phyloP scores from a whole-genome alignment of 768 basidiomycete species.

The Arthromyces matolae region DNA sequence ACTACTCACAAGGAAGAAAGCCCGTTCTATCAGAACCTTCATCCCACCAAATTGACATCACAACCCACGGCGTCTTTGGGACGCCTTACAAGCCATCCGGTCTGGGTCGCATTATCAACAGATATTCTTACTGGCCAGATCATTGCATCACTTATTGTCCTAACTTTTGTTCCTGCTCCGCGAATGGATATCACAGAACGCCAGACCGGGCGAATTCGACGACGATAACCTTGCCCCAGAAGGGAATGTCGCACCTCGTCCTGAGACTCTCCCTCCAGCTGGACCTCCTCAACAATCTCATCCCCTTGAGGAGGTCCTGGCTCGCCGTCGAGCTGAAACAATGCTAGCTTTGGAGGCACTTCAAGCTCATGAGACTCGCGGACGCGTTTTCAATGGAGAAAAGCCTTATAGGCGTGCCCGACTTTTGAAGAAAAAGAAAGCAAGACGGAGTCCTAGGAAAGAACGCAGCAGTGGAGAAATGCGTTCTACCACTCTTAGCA shows the following conservation, averaged over 20 bases:
- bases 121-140: constrained; percentile 93
- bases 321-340: constrained; percentile 29
- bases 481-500: constrained; percentile 22
- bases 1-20: constrained; percentile 19
- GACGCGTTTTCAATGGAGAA: constrained; percentile 19
- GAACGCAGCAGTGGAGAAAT: constrained; percentile 16
- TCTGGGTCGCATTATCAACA: constrained; percentile 63
- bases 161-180: constrained; percentile 88
- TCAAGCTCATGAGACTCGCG: constrained; percentile 18
- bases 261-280: constrained; percentile 15
- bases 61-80: constrained; percentile 34
- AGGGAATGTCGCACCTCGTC: constrained; percentile 24
- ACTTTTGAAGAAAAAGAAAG: constrained; percentile 18
- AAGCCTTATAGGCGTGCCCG: constrained; percentile 18
- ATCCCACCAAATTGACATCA: constrained; percentile 25
- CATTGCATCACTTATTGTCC: constrained; percentile 85
- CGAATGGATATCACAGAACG: constrained; percentile 95
- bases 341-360: constrained; percentile 29
- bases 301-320: constrained; percentile 23
- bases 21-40: constrained; percentile 33
- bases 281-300: constrained; percentile 17
- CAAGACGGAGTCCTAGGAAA: constrained; percentile 12
- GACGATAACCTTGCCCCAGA: constrained; percentile 56
- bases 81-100: constrained; percentile 36
- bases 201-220: constrained; percentile 80